These are phyloP conservation scores for Penicillium sp. DNA, from an alignment of 2,329 filamentous ascomycete species.

Conservation along the genomic window DNA sequence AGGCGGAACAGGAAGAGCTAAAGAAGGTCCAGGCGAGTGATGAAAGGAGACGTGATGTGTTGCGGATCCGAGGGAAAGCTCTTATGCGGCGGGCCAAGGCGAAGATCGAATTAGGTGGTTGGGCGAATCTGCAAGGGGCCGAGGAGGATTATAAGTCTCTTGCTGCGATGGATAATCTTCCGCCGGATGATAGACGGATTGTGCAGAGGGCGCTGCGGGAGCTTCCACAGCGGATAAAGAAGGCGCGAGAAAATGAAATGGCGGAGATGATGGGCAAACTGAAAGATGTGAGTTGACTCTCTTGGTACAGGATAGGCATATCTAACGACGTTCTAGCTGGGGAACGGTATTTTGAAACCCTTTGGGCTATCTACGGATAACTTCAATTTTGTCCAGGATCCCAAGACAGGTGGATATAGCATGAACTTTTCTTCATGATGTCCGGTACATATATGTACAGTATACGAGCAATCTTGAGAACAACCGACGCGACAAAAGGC, in stretches of 20 bases:
- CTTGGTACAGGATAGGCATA: not conserved
- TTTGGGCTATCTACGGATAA: slow-evolving; percentile 94
- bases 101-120: slow-evolving; percentile 72
- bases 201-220: slow-evolving; percentile 69
- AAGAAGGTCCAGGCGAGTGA: slow-evolving; percentile 50
- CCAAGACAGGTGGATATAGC: slow-evolving; percentile 87
- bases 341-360: slow-evolving; percentile 88
- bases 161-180: slow-evolving; percentile 63
- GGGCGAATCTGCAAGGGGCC: slow-evolving; percentile 79
- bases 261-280: slow-evolving; percentile 97
- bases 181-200: slow-evolving; percentile 67
- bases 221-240: slow-evolving; percentile 72
- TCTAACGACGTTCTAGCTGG: slow-evolving; percentile 58
- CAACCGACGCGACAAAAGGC: too few relatives aligned
- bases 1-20: slow-evolving; percentile 48
- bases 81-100: slow-evolving; percentile 79
- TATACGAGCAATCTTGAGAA: not conserved
- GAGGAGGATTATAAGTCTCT: slow-evolving; percentile 79
- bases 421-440: slow-evolving; percentile 72
- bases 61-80: slow-evolving; percentile 79
- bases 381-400: slow-evolving; percentile 92
- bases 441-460: not conserved
- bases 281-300: slow-evolving; percentile 66
- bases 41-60: slow-evolving; percentile 65
- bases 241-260: slow-evolving; percentile 85